A percentile compares a stretch with the other conserved stretches of the same genome.
phyloP scores from a whole-genome alignment of 1,284 basidiomycete genomes.

The Thecaphora thlaspeos region DNA sequence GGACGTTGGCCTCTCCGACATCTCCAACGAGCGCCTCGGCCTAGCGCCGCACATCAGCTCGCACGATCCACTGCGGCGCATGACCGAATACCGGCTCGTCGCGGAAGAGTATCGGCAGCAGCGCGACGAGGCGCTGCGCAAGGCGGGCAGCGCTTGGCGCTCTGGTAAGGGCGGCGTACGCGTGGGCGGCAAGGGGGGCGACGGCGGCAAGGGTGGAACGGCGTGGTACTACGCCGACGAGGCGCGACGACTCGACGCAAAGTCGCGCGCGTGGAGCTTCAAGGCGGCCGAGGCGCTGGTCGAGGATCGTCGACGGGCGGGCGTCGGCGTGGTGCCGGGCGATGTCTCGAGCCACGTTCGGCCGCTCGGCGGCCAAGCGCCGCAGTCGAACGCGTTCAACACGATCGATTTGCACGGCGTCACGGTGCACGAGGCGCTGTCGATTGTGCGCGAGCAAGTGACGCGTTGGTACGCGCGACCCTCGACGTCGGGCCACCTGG shows the following conservation, averaged over 20 bases:
- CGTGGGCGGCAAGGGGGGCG: slow-evolving; percentile 19
- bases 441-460: slow-evolving; percentile 53
- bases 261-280: slow-evolving; percentile 55
- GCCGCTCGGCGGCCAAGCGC: no score
- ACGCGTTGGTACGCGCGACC: slow-evolving; percentile 47
- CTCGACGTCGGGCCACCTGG: slow-evolving; percentile 9
- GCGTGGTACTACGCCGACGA: slow-evolving; percentile 56
- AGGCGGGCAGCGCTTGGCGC: slow-evolving; percentile 43
- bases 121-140: slow-evolving; percentile 52
- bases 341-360: no score
- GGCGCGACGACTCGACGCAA: slow-evolving; percentile 53
- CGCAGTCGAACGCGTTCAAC: slow-evolving; percentile 15
- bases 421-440: slow-evolving; percentile 56
- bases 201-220: slow-evolving; percentile 23
- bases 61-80: slow-evolving; percentile 25
- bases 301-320: slow-evolving; percentile 41
- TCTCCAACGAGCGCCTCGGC: slow-evolving; percentile 13
- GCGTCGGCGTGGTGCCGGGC: slow-evolving; percentile 17
- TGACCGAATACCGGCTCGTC: slow-evolving; percentile 32
- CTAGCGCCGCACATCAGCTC: slow-evolving; percentile 15
- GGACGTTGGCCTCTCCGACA: slow-evolving; percentile 5
- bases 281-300: slow-evolving; percentile 54
- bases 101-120: slow-evolving; percentile 50
- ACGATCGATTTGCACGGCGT: slow-evolving; percentile 58
- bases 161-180: slow-evolving; percentile 22